Percentiles rank a stretch among this genome's conserved stretches.
phyloP scores from a whole-genome alignment of 2,329 filamentous ascomycete species.

The Colletotrichum viniferum region DNA sequence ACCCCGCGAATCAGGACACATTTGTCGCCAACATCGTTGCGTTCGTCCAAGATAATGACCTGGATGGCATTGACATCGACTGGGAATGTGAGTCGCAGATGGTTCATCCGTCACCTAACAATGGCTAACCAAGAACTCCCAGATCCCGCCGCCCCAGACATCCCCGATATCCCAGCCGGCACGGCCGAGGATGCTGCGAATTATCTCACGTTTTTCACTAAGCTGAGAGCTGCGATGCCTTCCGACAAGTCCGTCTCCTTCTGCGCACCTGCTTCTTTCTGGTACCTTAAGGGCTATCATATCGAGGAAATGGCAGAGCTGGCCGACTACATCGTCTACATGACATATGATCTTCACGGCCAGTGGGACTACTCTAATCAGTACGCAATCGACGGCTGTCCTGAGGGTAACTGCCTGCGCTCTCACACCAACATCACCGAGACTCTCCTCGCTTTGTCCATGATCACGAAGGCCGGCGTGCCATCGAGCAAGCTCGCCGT shows the following conservation, averaged over 20 bases:
- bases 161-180: slow-evolving; percentile 25
- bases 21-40: slow-evolving; percentile 40
- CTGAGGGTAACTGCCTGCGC: slow-evolving; percentile 36
- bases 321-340: slow-evolving; percentile 39
- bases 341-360: slow-evolving; percentile 40
- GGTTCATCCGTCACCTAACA: too few species aligned
- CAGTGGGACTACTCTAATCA: slow-evolving; percentile 29
- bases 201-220: slow-evolving; percentile 26
- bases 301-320: slow-evolving; percentile 32
- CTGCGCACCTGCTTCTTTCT: slow-evolving; percentile 41
- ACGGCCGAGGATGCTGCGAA: slow-evolving; percentile 27
- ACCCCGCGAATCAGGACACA: slow-evolving; percentile 35
- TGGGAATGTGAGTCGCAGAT: slow-evolving; percentile 50
- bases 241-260: slow-evolving; percentile 35
- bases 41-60: slow-evolving; percentile 41
- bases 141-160: slow-evolving; percentile 33
- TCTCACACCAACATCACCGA: slow-evolving; percentile 44
- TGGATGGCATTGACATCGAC: slow-evolving; percentile 47
- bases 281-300: slow-evolving; percentile 41
- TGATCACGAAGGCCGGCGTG: slow-evolving; percentile 39
- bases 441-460: slow-evolving; percentile 34
- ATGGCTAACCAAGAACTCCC: too few species aligned
- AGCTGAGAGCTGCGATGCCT: background rate
- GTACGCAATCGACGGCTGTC: slow-evolving; percentile 28
- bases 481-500: slow-evolving; percentile 33